phyloP scores from a whole-genome alignment of 2,329 filamentous ascomycete genomes.

The Mariannaea elegans region DNA sequence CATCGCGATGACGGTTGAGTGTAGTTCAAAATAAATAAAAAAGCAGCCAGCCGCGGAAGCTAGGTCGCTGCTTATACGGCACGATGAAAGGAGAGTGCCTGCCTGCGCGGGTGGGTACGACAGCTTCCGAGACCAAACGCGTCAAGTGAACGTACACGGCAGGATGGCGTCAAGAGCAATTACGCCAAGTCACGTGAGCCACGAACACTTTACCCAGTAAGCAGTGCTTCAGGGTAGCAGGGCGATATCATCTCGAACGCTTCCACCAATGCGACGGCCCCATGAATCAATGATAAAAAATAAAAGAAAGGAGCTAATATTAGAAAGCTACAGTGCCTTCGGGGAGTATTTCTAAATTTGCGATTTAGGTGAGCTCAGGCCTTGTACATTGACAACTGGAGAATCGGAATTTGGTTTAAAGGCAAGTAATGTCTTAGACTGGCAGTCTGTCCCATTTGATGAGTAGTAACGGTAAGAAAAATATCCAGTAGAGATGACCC shows the following conservation, averaged over 20 bases:
- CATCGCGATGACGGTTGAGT: background rate
- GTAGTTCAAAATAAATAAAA: background rate
- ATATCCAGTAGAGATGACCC: background rate
- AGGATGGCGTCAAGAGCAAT: slow-evolving; percentile 12
- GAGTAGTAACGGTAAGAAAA: background rate
- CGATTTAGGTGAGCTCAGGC: no score
- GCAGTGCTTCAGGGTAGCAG: background rate
- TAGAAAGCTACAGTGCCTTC: no score
- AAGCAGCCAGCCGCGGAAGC: background rate
- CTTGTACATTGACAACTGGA: no score
- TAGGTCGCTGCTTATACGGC: background rate
- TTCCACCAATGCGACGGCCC: no score
- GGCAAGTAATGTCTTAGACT: no score
- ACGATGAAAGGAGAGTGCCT: background rate
- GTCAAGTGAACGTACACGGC: slow-evolving; percentile 2
- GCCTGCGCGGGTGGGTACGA: background rate
- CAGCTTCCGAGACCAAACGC: background rate
- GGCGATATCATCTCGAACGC: no score
- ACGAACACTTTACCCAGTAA: background rate
- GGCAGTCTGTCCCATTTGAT: no score
- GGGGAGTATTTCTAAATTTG: no score
- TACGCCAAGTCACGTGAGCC: slow-evolving; percentile 25
- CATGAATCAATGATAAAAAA: no score
- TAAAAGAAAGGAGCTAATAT: no score
- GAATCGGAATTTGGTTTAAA: no score